Evolutionary conservation across 345 rosid species (phyloP).

Genomic region (Moricandia arvensis): DNA sequence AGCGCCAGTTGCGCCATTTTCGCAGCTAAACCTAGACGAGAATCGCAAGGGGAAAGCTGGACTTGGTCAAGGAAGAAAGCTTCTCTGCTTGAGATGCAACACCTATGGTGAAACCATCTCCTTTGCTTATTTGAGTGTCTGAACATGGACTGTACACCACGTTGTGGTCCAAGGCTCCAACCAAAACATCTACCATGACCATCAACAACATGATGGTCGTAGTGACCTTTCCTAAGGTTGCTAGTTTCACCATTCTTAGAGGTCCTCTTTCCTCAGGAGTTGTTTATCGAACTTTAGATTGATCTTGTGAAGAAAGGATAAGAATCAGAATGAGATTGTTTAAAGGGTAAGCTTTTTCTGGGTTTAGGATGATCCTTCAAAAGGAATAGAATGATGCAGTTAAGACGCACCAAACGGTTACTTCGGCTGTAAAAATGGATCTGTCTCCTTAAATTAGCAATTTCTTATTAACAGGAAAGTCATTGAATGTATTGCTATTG

Average conservation of each 20-base stretch:
- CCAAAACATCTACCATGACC: slow-evolving; percentile 24
- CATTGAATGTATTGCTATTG: neutral
- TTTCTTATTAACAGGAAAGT: neutral
- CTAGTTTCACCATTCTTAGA: neutral
- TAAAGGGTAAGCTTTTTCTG: slow-evolving; percentile 14
- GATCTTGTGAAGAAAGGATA: neutral
- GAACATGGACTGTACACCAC: slow-evolving; percentile 61
- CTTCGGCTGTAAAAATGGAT: slow-evolving; percentile 56
- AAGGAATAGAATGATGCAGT: slow-evolving; percentile 16
- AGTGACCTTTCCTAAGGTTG: neutral
- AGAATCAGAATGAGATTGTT: neutral
- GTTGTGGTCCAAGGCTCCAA: slow-evolving; percentile 54
- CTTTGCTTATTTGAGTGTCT: slow-evolving; percentile 60
- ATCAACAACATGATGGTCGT: slow-evolving; percentile 4
- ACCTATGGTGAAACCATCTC: slow-evolving; percentile 79
- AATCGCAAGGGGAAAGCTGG: slow-evolving; percentile 89
- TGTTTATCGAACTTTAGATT: neutral
- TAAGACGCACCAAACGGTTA: slow-evolving; percentile 46
- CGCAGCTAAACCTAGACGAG: slow-evolving; percentile 56
- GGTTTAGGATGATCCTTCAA: slow-evolving; percentile 30
- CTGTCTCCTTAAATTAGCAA: slow-evolving; percentile 25
- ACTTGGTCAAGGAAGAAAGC: slow-evolving; percentile 56
- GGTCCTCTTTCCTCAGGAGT: neutral
- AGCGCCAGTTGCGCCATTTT: slow-evolving; percentile 59
- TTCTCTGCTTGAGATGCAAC: slow-evolving; percentile 60